A percentile compares a stretch with the other conserved stretches of the same genome.
Conservation (phyloP, 805 yeast species). For the Candida broadrunensis region DNA sequence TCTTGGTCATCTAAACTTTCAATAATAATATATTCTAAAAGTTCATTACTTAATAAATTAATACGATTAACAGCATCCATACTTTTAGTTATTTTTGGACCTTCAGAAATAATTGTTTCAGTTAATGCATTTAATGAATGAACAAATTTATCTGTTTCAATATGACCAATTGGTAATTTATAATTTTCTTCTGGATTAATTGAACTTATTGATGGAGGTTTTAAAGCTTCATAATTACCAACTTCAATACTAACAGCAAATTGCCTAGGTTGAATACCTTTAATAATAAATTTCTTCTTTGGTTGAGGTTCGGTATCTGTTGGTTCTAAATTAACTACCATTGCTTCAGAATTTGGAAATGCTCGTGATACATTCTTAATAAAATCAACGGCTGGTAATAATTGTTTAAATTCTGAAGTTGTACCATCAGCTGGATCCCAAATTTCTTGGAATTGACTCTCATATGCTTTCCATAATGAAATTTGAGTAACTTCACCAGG, state of each 20-base stretch:
- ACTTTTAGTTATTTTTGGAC: slow-evolving; percentile 11
- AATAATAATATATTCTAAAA: slow-evolving; percentile 27
- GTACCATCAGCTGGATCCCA: slow-evolving; percentile 29
- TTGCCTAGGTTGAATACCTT: slow-evolving; percentile 88
- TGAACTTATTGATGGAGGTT: slow-evolving; percentile 13
- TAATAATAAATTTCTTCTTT: slow-evolving; percentile 80
- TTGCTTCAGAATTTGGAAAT: slow-evolving; percentile 84
- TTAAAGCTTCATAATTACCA: slow-evolving; percentile 43
- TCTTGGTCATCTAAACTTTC: slow-evolving; percentile 23
- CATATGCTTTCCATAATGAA: slow-evolving; percentile 93
- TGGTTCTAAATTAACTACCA: slow-evolving; percentile 63
- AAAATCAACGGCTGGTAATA: slow-evolving; percentile 94
- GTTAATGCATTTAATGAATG: slow-evolving; percentile 20
- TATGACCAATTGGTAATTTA: slow-evolving; percentile 32
- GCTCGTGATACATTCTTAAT: slow-evolving; percentile 91
- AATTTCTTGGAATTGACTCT: slow-evolving; percentile 72
- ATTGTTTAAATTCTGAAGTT: slow-evolving; percentile 24
- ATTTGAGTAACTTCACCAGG: slow-evolving; percentile 90
- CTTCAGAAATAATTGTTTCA: slow-evolving; percentile 15
- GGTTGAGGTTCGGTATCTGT: slow-evolving; percentile 36
- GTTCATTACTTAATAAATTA: slow-evolving; percentile 29
- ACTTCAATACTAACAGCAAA: slow-evolving; percentile 47
- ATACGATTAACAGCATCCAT: slow-evolving; percentile 19
- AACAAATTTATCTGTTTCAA: slow-evolving; percentile 30
- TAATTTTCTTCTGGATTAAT: slow-evolving; percentile 11